phyloP scores from a whole-genome alignment of 1,284 basidiomycete genomes.

The Moniliophthora roreri region DNA sequence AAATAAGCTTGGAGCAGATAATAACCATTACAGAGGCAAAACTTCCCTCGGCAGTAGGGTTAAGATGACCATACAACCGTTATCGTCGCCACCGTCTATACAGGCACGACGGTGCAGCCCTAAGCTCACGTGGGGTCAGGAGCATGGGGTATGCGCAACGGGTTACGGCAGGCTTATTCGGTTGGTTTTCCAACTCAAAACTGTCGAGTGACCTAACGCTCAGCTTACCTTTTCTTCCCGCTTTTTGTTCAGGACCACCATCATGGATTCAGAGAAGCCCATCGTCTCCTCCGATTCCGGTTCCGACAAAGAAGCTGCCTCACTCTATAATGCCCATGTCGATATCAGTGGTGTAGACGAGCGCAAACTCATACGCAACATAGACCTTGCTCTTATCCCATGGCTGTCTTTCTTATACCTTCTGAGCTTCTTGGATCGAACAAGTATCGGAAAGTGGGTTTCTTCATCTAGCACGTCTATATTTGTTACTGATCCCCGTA shows the following conservation, averaged over 20 bases:
- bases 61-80: too few relatives aligned
- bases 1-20: too few relatives aligned
- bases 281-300: not conserved
- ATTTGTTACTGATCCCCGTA: constrained; percentile 3
- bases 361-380: constrained; percentile 61
- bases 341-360: constrained; percentile 61
- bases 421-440: constrained; percentile 74
- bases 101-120: too few relatives aligned
- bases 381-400: constrained; percentile 63
- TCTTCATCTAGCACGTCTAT: constrained; percentile 2
- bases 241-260: not conserved
- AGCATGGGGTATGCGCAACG: too few relatives aligned
- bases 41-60: too few relatives aligned
- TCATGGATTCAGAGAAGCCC: not conserved
- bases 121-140: too few relatives aligned
- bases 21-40: too few relatives aligned
- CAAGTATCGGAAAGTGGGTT: constrained; percentile 74
- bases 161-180: too few relatives aligned
- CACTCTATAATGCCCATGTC: constrained; percentile 48
- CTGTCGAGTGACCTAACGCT: too few relatives aligned
- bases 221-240: not conserved
- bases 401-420: constrained; percentile 76
- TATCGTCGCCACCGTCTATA: too few relatives aligned
- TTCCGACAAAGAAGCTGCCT: constrained; percentile 9
- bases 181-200: too few relatives aligned